phyloP scores from a whole-genome alignment of 208 protist species.

The Acanthamoeba castellanii region DNA sequence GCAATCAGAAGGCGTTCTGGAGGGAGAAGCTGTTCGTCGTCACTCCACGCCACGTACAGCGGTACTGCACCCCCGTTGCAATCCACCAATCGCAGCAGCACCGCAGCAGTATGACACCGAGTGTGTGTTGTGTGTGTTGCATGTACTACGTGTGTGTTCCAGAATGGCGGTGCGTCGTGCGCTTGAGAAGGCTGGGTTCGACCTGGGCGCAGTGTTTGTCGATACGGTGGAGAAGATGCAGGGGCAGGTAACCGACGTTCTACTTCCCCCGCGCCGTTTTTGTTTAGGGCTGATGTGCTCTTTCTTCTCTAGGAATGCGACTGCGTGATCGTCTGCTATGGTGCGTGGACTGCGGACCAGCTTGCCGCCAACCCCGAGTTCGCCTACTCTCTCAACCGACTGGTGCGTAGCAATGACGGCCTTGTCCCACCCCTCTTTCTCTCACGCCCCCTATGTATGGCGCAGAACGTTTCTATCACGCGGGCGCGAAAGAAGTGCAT shows the following conservation, averaged over 20 bases:
- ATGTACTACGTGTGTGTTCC: not conserved
- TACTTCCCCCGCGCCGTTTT: not conserved
- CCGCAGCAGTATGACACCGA: not conserved
- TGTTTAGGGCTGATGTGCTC: no score
- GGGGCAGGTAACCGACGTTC: not conserved
- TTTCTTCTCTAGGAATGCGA: not conserved
- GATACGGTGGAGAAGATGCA: slow-evolving; percentile 44
- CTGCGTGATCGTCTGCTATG: slow-evolving; percentile 12
- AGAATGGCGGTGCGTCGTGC: not conserved
- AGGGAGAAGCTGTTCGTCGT: slow-evolving; percentile 6
- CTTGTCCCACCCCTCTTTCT: no score
- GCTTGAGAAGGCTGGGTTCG: not conserved
- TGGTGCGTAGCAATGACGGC: not conserved
- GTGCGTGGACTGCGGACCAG: not conserved
- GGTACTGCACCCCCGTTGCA: not conserved
- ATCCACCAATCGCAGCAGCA: not conserved
- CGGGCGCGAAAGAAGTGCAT: slow-evolving; percentile 1
- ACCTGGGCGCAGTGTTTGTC: slow-evolving; percentile 6
- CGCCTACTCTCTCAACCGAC: slow-evolving; percentile 6
- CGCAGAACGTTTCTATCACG: slow-evolving; percentile 9
- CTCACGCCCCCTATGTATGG: no score
- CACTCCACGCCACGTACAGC: not conserved
- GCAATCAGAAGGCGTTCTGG: slow-evolving; percentile 28
- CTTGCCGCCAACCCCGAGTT: slow-evolving; percentile 18
- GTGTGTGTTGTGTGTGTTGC: no score